Base-by-base conservation (phyloP, 129 eudicot genomes). In the Centaurea solstitialis region DNA sequence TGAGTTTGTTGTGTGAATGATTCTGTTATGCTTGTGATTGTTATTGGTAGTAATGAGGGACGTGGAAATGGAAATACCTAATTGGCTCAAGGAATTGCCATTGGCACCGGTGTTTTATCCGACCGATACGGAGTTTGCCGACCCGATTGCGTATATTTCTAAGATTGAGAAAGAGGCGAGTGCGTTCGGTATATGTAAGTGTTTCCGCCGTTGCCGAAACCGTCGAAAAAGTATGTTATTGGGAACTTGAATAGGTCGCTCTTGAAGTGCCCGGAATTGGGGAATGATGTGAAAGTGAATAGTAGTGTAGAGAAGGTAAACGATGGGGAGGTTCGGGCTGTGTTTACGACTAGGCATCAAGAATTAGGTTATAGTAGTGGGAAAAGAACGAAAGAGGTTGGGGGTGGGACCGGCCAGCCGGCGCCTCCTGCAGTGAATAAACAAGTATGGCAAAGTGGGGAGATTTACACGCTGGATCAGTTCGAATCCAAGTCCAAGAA, bases 391-490 rank as follows among this genome's bases (percentile, higher is more conserved):
- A 94, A 85, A 85, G 87, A 82, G 33, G 83, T 2, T 65, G 86
- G 80, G 40, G 77, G 0, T 20, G 81, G 26, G 35, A 80, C 76
- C 47, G 61, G 70, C 83, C 77, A 69, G 35, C 80, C 80, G 1
- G 30, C 22, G 15, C 50, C 79, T 6, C 33, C 77, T 4, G 80
- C 73, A 10, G 90, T 79, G 18, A 86, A 89, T 70, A 95, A 91
- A 86, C 99, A 95, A 84, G 99, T 95, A 37, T 95, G 99, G 99
- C 99, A 95, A 76, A 95, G 99, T 77, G 99, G 99, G 82, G 98
- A 93, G 68, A 71, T 88, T 62, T 95, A 95, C 81, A 93, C 99
- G 0, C 79, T 95, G 80, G 98, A 95, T 20, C 97, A 95, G 83
- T 95, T 91, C 81, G 99, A 95, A 85, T 85, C 90, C 0, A 95